Conservation (phyloP, 495 filamentous ascomycete genomes). For the Choiromyces venosus region DNA sequence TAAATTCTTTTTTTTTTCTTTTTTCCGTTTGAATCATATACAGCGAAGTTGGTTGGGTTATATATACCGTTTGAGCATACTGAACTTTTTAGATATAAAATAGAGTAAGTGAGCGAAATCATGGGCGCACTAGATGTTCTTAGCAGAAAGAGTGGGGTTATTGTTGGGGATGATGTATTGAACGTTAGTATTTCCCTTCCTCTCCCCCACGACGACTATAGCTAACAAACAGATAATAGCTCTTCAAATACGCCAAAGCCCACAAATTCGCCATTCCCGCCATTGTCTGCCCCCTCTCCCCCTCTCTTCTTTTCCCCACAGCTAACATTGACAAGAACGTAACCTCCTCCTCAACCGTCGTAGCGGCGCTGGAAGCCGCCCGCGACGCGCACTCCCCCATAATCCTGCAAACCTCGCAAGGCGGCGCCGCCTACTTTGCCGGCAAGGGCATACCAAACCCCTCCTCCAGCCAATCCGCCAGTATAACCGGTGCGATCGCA, state of each 20-base stretch:
- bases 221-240: conserved; percentile 43
- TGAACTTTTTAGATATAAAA: no score
- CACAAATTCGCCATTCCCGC: conserved; percentile 81
- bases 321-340: conserved; percentile 55
- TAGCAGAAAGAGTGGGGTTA: conserved; percentile 72
- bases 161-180: conserved; percentile 76
- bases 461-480: conserved; percentile 75
- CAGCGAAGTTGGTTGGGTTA: no score
- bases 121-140: conserved; percentile 65
- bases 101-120: conserved; percentile 43
- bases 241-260: conserved; percentile 82
- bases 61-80: no score
- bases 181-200: conserved; percentile 37
- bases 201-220: background rate
- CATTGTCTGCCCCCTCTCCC: conserved; percentile 55
- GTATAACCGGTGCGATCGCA: conserved; percentile 78
- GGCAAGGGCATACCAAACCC: conserved; percentile 85
- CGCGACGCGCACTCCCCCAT: conserved; percentile 79
- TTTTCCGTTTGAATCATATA: no score
- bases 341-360: conserved; percentile 55
- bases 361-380: conserved; percentile 62
- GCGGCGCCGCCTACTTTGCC: conserved; percentile 88
- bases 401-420: conserved; percentile 85
- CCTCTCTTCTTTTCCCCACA: background rate
- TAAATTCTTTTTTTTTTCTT: no score